Conservation (phyloP, 495 filamentous ascomycete genomes). For the Chaetomidium leptoderma region DNA sequence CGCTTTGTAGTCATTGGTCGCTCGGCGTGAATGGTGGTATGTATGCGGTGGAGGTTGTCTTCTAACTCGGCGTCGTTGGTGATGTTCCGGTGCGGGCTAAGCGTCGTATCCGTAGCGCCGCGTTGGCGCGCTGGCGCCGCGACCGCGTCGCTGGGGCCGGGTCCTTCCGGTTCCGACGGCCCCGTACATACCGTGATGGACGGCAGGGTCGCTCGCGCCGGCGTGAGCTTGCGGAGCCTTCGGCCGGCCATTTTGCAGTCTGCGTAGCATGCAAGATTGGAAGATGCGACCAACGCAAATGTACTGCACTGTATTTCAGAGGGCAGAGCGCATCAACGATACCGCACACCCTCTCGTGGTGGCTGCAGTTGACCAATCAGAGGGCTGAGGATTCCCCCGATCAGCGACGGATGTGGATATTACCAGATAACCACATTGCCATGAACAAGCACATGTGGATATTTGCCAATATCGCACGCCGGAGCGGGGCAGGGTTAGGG, state of each 20-base stretch:
- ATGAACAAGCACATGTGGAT: neutral
- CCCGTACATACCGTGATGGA: neutral
- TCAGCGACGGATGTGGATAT: neutral
- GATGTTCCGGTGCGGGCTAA: conserved; percentile 2
- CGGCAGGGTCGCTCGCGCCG: conserved; percentile 3
- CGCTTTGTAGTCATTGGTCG: conserved; percentile 3
- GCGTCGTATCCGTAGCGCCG: neutral
- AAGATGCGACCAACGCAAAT: neutral
- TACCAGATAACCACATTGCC: neutral
- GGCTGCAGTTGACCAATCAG: neutral
- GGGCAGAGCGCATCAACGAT: neutral
- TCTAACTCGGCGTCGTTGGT: conserved; percentile 2
- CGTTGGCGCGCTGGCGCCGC: neutral
- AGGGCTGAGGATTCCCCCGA: neutral
- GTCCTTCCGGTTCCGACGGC: conserved; percentile 1
- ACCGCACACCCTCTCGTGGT: neutral
- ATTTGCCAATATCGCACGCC: neutral
- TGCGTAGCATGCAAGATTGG: neutral
- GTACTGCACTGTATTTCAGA: neutral
- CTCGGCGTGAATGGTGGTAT: conserved; percentile 4
- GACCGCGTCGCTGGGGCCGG: neutral
- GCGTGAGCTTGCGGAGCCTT: neutral
- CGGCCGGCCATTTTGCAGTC: neutral
- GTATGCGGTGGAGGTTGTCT: conserved; percentile 5
- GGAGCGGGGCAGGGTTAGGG: conserved; percentile 1